A percentile compares a stretch with the other conserved stretches of the same genome.
These are phyloP conservation scores for Annona cherimola DNA, from an alignment of 164 flowering plant genomes.

Conservation along the genomic window DNA sequence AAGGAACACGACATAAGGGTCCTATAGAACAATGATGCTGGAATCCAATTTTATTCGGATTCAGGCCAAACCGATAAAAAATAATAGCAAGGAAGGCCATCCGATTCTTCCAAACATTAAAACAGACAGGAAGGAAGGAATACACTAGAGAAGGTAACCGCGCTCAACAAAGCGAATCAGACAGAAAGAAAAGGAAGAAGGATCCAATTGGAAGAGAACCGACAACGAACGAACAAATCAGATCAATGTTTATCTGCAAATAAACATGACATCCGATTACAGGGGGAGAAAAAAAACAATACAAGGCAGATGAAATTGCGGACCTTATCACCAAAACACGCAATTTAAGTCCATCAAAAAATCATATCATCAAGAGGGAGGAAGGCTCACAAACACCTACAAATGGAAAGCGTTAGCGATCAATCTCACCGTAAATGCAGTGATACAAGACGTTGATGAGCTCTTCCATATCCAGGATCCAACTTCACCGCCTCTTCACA, in stretches of 20 bases:
- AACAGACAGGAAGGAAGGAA: neutral
- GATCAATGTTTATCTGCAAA: neutral
- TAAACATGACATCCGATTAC: neutral
- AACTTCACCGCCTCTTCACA: constrained; percentile 82
- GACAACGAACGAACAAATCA: neutral
- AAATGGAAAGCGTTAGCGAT: neutral
- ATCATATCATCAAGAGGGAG: neutral
- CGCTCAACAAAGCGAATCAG: neutral
- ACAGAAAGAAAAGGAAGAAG: neutral
- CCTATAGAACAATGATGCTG: neutral
- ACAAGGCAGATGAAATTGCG: neutral
- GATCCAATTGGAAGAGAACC: neutral
- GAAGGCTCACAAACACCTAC: neutral
- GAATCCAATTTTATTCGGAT: neutral
- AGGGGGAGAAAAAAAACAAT: neutral
- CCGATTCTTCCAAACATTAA: neutral
- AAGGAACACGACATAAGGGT: neutral
- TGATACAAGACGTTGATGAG: constrained; percentile 72
- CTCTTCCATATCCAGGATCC: constrained; percentile 68
- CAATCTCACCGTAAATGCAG: constrained; percentile 57
- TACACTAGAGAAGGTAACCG: neutral
- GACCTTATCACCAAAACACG: neutral
- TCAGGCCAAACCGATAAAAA: neutral
- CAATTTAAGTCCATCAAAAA: neutral
- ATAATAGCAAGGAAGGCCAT: neutral